Conservation (phyloP, 1,284 basidiomycete species). For the Pyrrhoderma noxium region DNA sequence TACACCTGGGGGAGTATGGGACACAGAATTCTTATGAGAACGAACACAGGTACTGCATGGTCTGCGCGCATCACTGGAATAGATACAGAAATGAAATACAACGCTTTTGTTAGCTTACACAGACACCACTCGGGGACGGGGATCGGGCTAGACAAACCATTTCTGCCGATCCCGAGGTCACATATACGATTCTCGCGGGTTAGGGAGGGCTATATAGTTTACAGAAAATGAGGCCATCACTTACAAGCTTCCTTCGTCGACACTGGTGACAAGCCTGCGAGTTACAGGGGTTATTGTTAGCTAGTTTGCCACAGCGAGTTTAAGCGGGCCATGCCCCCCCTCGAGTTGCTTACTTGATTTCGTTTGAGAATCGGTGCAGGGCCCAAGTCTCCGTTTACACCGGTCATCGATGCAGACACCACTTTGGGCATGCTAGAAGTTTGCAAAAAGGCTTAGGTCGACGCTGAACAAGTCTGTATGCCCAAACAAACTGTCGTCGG, state of each 20-base stretch:
- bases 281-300: too few species aligned
- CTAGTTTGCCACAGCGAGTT: too few species aligned
- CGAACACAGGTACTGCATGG: slow-evolving; percentile 30
- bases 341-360: slow-evolving; percentile 41
- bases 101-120: slow-evolving; percentile 3
- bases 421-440: slow-evolving; percentile 29
- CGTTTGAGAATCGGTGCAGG: slow-evolving; percentile 50
- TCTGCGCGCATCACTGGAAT: slow-evolving; percentile 43
- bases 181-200: slow-evolving; percentile 14
- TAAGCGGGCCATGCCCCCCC: too few species aligned
- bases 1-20: slow-evolving; percentile 35
- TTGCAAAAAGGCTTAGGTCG: too few species aligned
- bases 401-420: slow-evolving; percentile 23
- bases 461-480: too few species aligned
- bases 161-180: slow-evolving; percentile 35
- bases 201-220: neutral
- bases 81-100: slow-evolving; percentile 3
- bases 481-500: too few species aligned
- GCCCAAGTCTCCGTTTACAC: slow-evolving; percentile 19
- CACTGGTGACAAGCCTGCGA: slow-evolving; percentile 43
- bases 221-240: slow-evolving; percentile 24
- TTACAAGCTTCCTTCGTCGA: slow-evolving; percentile 63
- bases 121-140: slow-evolving; percentile 18
- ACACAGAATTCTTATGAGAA: slow-evolving; percentile 27
- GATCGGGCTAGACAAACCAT: slow-evolving; percentile 40